Conservation (phyloP, 306 rosid genomes). For the Oxytropis ochrocephala region DNA sequence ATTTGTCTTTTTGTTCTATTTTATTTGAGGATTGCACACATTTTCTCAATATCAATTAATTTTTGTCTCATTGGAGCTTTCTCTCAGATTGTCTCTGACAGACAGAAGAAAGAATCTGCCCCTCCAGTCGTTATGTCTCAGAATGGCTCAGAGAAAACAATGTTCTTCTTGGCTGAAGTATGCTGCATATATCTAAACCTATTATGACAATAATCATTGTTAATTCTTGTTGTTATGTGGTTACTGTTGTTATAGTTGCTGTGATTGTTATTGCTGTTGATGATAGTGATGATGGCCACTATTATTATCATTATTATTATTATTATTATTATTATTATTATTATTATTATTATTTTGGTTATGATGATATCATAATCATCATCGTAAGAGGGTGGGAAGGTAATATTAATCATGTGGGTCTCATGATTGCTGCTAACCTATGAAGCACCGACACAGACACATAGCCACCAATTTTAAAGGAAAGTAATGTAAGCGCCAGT, state of each 20-base stretch:
- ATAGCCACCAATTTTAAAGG: no score
- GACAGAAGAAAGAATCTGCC: conserved; percentile 95
- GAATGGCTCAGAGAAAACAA: conserved; percentile 59
- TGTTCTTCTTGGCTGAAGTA: conserved; percentile 95
- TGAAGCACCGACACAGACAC: no score
- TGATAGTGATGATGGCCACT: not conserved
- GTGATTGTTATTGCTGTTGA: not conserved
- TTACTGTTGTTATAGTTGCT: not conserved
- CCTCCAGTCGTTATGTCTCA: conserved; percentile 67
- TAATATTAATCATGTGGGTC: not conserved
- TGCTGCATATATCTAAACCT: conserved; percentile 25
- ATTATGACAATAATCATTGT: not conserved
- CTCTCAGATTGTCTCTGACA: conserved; percentile 88
- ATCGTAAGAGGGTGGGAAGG: not conserved
- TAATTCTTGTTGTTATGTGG: not conserved
- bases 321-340: no score
- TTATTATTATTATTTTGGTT: not conserved
- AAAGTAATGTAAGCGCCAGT: no score
- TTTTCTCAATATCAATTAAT: not conserved
- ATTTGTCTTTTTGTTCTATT: conserved; percentile 3
- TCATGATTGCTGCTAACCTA: not conserved
- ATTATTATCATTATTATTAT: not conserved
- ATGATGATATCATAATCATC: not conserved
- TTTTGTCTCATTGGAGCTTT: conserved; percentile 29
- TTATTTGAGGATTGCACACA: conserved; percentile 8